Evolutionary conservation across 805 yeast species (phyloP).

Genomic region (Grigorovia humatica): DNA sequence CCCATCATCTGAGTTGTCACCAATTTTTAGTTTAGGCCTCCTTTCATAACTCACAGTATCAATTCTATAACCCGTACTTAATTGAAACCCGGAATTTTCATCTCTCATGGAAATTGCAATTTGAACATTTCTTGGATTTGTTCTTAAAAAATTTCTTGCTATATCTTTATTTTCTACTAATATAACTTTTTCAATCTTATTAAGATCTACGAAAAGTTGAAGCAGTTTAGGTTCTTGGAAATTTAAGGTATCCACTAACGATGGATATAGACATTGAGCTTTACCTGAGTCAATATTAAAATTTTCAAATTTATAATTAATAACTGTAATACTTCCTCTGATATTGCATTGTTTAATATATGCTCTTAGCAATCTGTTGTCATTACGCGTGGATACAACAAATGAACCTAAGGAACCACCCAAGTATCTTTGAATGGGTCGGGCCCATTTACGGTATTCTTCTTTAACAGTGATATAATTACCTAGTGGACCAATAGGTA

Average conservation of each 20-base stretch:
- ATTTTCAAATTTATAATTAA: conserved; percentile 15
- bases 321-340: conserved; percentile 40
- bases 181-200: conserved; percentile 47
- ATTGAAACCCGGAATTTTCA: conserved; percentile 35
- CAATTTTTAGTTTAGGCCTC: conserved; percentile 13
- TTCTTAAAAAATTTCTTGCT: conserved; percentile 38
- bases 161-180: conserved; percentile 40
- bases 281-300: conserved; percentile 42
- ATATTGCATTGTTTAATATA: conserved; percentile 27
- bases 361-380: conserved; percentile 36
- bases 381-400: conserved; percentile 55
- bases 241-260: conserved; percentile 52
- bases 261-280: conserved; percentile 34
- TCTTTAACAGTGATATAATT: conserved; percentile 43
- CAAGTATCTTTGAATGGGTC: conserved; percentile 47
- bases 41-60: conserved; percentile 44
- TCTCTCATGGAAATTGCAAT: conserved; percentile 36
- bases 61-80: conserved; percentile 37
- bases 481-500: conserved; percentile 81
- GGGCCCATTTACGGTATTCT: conserved; percentile 45
- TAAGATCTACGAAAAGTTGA: conserved; percentile 54
- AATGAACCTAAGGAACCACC: conserved; percentile 47
- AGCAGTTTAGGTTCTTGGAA: conserved; percentile 45
- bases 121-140: conserved; percentile 31
- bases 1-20: conserved; percentile 15